Evolutionary conservation across 2,329 filamentous ascomycete genomes (phyloP), one percentile per base, ranked within the genome.

Genomic region (Dactylonectria macrodidyma): DNA sequence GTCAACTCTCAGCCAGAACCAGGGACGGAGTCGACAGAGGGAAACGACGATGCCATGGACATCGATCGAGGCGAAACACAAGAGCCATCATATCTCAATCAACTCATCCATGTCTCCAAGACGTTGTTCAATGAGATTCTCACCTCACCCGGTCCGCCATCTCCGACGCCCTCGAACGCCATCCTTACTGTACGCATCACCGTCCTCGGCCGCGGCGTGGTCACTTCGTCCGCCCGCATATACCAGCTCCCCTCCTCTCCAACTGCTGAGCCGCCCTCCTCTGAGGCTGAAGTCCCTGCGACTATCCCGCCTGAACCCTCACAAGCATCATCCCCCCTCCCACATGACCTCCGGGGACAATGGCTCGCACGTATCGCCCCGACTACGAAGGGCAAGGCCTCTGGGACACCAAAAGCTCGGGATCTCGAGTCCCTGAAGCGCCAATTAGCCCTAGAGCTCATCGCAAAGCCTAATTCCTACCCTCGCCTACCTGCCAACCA

Each of bases 161-260:
- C 64, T 4, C 58, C 73, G 0, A 77, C 81, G 5, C 80, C 82
- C 0, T 65, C 75, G 10, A 79, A 83, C 59, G 78, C 83, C 22
- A 73, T 90, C 44, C 82, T 91, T 59, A 92, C 90, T 0, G 87
- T 95, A 52, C 88, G 87, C 57, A 84, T 98, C 61, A 90, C 84
- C 0, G 85, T 96, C 52, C 78, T 92, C 9, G 85, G 87, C 46
- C 90, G 94, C 63, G 95, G 96, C 30, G 88, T 92, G 1, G 93
- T 91, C 3, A 85, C 83, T 0, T 83, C 89, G 3, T 93, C 92
- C 78, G 94, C 95, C 4, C 89, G 96, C 41, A 91, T 98, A 71
- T 99, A 98, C 81, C 91, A 93, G 14, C 89, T 98, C 16, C 95
- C n/a, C 3, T 80, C 84, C 1, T 65, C 62, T 2, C 68, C 74